These are phyloP conservation scores for Colletotrichum abscissum DNA, from an alignment of 2,329 filamentous ascomycete genomes.

Conservation along the genomic window DNA sequence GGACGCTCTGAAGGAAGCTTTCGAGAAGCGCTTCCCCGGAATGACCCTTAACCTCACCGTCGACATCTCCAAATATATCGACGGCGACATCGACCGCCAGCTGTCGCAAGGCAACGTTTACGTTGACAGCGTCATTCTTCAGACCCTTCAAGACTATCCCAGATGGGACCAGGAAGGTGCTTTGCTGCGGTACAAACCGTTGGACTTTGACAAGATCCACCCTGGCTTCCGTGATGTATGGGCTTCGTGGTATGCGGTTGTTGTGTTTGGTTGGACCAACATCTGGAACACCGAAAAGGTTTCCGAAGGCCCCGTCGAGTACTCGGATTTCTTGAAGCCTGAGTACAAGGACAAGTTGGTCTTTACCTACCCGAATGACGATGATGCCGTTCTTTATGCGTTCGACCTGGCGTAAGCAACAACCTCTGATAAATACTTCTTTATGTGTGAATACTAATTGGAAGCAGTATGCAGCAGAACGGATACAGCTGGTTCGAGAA, in stretches of 20 bases:
- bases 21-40: slow-evolving; percentile 59
- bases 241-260: slow-evolving; percentile 54
- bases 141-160: slow-evolving; percentile 63
- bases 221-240: slow-evolving; percentile 51
- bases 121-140: slow-evolving; percentile 60
- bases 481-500: slow-evolving; percentile 59
- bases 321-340: slow-evolving; percentile 56
- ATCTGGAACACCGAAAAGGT: slow-evolving; percentile 51
- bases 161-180: slow-evolving; percentile 60
- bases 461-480: slow-evolving; percentile 49
- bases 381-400: slow-evolving; percentile 64
- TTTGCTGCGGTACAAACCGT: slow-evolving; percentile 61
- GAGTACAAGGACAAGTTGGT: slow-evolving; percentile 65
- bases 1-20: slow-evolving; percentile 52
- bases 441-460: neutral
- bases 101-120: slow-evolving; percentile 50
- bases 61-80: slow-evolving; percentile 67
- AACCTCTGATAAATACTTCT: neutral
- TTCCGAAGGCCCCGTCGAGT: slow-evolving; percentile 48
- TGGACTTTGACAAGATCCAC: slow-evolving; percentile 55
- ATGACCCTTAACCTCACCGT: slow-evolving; percentile 66
- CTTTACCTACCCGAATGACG: slow-evolving; percentile 68
- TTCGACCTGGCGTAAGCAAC: slow-evolving; percentile 58
- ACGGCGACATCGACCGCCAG: slow-evolving; percentile 57
- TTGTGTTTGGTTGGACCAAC: slow-evolving; percentile 51